These are phyloP conservation scores for Catenaria anguillulae DNA, from an alignment of 371 early-diverging fungal species.

Conservation along the genomic window DNA sequence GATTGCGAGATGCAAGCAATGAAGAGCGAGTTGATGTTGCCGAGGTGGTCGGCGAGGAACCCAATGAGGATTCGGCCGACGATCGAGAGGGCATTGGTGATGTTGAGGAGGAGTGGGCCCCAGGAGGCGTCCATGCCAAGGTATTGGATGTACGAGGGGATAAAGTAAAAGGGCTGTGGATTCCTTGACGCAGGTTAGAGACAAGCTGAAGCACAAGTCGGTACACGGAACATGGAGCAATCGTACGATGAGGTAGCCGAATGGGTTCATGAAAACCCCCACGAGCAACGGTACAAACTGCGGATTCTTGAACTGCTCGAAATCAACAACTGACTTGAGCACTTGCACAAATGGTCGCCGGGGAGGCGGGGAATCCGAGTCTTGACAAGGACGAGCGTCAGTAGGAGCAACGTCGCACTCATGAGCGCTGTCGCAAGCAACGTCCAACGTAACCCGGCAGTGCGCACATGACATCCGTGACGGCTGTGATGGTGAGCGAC, in stretches of 20 bases:
- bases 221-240: too few relatives aligned
- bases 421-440: slow-evolving; percentile 43
- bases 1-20: slow-evolving; percentile 20
- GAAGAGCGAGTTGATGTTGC: slow-evolving; percentile 35
- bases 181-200: too few relatives aligned
- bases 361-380: slow-evolving; percentile 18
- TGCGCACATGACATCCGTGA: slow-evolving; percentile 30
- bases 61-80: background rate
- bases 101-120: background rate
- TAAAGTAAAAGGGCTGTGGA: background rate
- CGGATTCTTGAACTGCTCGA: slow-evolving; percentile 10
- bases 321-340: too few relatives aligned
- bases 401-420: slow-evolving; percentile 26
- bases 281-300: slow-evolving; percentile 16
- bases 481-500: slow-evolving; percentile 41
- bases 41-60: slow-evolving; percentile 25
- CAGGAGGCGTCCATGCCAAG: background rate
- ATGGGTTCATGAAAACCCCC: slow-evolving; percentile 9
- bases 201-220: too few relatives aligned
- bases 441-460: slow-evolving; percentile 44
- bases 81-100: background rate
- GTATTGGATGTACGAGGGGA: background rate
- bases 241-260: background rate
- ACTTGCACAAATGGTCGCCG: slow-evolving; percentile 6
- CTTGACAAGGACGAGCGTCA: slow-evolving; percentile 30